These are phyloP conservation scores for Lagenidium giganteum DNA, from an alignment of 352 stramenopile species.

Conservation along the genomic window DNA sequence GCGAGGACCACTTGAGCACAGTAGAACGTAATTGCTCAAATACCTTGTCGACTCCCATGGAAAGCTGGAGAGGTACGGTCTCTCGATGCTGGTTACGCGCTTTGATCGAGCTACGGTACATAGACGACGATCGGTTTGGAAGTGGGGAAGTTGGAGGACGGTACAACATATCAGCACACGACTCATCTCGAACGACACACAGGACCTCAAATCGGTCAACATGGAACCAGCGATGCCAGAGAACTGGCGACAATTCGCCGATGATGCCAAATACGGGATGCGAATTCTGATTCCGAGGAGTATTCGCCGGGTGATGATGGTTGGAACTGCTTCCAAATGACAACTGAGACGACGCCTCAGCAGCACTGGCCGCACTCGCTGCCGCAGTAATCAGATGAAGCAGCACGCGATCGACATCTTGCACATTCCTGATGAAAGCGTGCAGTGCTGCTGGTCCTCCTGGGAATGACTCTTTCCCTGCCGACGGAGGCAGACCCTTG, in stretches of 20 bases:
- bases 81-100: too few species aligned
- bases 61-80: too few species aligned
- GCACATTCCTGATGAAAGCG: slow-evolving; percentile 80
- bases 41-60: slow-evolving; percentile 51
- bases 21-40: slow-evolving; percentile 46
- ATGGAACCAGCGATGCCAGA: slow-evolving; percentile 89
- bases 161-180: slow-evolving; percentile 62
- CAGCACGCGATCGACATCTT: slow-evolving; percentile 82
- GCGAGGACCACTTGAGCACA: slow-evolving; percentile 74
- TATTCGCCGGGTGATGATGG: slow-evolving; percentile 21
- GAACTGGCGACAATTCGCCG: slow-evolving; percentile 75
- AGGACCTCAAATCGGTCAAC: slow-evolving; percentile 86
- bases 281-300: slow-evolving; percentile 39
- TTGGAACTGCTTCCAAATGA: slow-evolving; percentile 61
- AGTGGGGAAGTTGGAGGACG: slow-evolving; percentile 4
- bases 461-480: background rate
- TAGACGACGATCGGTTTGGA: slow-evolving; percentile 1
- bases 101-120: too few species aligned
- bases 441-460: slow-evolving; percentile 53
- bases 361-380: slow-evolving; percentile 25
- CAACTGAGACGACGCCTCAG: slow-evolving; percentile 46
- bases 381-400: slow-evolving; percentile 75
- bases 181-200: slow-evolving; percentile 62
- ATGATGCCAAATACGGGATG: slow-evolving; percentile 89
- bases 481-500: background rate